These are phyloP conservation scores for Suhomyces vadensis DNA, from an alignment of 805 yeast genomes.

Conservation along the genomic window DNA sequence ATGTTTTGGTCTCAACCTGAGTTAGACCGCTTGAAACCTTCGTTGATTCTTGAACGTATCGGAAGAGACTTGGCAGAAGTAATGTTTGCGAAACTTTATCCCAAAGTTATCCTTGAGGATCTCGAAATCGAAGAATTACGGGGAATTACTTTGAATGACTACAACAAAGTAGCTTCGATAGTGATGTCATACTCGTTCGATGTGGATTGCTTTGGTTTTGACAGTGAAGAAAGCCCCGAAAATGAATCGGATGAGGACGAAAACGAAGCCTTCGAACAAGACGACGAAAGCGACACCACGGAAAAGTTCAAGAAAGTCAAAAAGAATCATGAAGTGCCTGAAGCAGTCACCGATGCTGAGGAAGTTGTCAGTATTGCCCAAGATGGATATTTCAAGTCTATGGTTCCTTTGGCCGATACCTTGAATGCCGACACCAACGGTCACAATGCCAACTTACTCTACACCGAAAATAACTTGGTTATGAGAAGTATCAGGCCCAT, in stretches of 20 bases:
- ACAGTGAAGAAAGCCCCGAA: slow-evolving; percentile 18
- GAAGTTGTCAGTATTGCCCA: slow-evolving; percentile 11
- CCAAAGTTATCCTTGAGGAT: slow-evolving; percentile 34
- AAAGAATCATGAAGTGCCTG: slow-evolving; percentile 18
- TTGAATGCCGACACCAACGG: slow-evolving; percentile 80
- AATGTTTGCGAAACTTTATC: slow-evolving; percentile 52
- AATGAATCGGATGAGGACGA: slow-evolving; percentile 32
- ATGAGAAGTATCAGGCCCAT: slow-evolving; percentile 72
- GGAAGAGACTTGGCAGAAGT: slow-evolving; percentile 68
- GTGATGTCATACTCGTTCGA: slow-evolving; percentile 93
- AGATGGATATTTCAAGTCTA: slow-evolving; percentile 61
- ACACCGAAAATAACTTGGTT: slow-evolving; percentile 50
- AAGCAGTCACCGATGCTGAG: slow-evolving; percentile 5
- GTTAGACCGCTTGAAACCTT: slow-evolving; percentile 58
- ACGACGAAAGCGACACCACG: slow-evolving; percentile 21
- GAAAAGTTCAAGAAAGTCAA: slow-evolving; percentile 7
- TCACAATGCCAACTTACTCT: slow-evolving; percentile 72
- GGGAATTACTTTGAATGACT: slow-evolving; percentile 50
- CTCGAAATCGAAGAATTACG: slow-evolving; percentile 33
- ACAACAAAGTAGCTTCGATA: slow-evolving; percentile 71
- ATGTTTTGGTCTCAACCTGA: slow-evolving; percentile 81
- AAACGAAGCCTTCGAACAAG: slow-evolving; percentile 27
- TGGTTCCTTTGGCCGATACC: slow-evolving; percentile 93
- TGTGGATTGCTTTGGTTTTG: slow-evolving; percentile 47
- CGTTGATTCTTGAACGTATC: slow-evolving; percentile 65